Evolutionary conservation across 2,329 filamentous ascomycete genomes (phyloP), one percentile per base, ranked within the genome.

Genomic region (Fusarium goolgardi): DNA sequence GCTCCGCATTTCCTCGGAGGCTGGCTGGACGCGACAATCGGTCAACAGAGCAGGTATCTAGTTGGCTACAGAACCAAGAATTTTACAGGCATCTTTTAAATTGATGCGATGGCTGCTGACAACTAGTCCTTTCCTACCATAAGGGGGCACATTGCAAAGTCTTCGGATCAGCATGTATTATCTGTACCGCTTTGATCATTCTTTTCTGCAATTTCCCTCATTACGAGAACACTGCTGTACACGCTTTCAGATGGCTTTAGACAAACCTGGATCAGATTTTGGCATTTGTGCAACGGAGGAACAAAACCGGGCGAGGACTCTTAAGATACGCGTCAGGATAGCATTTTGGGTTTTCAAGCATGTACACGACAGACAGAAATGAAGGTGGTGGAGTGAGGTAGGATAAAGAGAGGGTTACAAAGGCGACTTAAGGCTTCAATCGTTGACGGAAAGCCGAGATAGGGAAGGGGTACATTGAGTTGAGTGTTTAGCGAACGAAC

Each of bases 1-100:
- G 35, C 27, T 25, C 21, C 20, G 12, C 47, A 23, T 45, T 32
- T 51, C 16, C 29, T n/a, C 34, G 10, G 21, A 52, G 31, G 29
- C 47, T 29, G n/a, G 34, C 18, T 39, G 34, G 47, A 34, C 34
- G 53, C 10, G 41, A 34, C 29, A 31, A 58, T 13, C 44, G 62
- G 69, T 64, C 62, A 73, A 71, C 70, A 66, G 73, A 75, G 71
- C 73, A 57, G 73, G 73, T 50, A 74, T 75, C 73, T 71, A 54
- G 66, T 72, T 74, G 71, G 70, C 63, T 52, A 57, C 45, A 54
- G 41, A 56, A 54, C 31, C 49, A 46, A 47, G 18, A 32, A 32
- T 45, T 49, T 45, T 40, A 50, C 44, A 57, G 47, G 49, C 59
- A 63, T 64, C 41, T 43, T 15, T 34, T 61, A 52, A 63, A 61